Evolutionary conservation across 306 rosid genomes (phyloP), one percentile per base, ranked within the genome.

Genomic region (Casuarina glauca): DNA sequence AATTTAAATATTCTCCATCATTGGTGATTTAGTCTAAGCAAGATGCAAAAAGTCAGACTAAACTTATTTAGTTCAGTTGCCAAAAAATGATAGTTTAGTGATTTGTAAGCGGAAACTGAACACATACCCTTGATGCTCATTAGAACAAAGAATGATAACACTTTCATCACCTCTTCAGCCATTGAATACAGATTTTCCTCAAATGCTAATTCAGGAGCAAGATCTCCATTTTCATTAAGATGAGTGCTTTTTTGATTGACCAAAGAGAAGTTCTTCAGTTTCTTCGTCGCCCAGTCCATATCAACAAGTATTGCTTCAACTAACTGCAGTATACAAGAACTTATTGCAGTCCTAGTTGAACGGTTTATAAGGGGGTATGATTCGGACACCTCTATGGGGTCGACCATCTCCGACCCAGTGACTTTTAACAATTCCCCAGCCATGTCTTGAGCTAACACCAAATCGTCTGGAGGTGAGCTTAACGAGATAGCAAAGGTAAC

Each of bases 271-370:
- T 66, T 63, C 82, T 81, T 84, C 75, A 81, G 60, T 69, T 64
- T 84, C 64, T 81, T 81, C 10, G 76, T 54, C 52, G 81, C 78
- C 88, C 88, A 84, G 64, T 81, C 85, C 81, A 84, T 78, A 20
- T 84, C 88, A 55, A 69, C 52, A 9, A 84, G 39, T 55, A 49
- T 57, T 52, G 70, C 66, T 78, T 81, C 88, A 26, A 84, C 50
- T 35, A 70, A 52, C 69, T 81, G 83, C 81, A 81, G 78, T 16
- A 84, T 39, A 74, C 75, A 77, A 58, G 82, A 69, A 70, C 19
- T 74, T 46, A 81, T 44, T 26, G 68, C 76, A 0, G 32, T 20
- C 49, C 74, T 69, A 69, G 88, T 81, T 19, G 76, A 61, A 41
- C 45, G 74, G 68, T 84, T 84, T 74, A 84, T 44, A 58, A 70